A percentile compares a stretch with the other conserved stretches of the same genome.
These are phyloP conservation scores for Penicillium antarcticum DNA, from an alignment of 495 filamentous ascomycete species.

Conservation along the genomic window DNA sequence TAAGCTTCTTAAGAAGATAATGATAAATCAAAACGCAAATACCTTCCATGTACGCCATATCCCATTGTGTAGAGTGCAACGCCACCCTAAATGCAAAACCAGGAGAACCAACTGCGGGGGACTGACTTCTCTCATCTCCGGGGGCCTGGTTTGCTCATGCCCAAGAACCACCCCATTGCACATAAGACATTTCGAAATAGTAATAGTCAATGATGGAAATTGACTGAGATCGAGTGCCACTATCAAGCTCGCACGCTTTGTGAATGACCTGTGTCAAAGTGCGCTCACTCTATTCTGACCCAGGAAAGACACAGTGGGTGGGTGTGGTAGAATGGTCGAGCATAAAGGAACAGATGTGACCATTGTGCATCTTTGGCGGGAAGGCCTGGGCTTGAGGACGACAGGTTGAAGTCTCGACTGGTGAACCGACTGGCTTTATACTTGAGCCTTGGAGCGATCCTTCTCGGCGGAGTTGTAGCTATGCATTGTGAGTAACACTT, in stretches of 20 bases:
- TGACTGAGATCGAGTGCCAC: neutral
- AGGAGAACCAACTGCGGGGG: neutral
- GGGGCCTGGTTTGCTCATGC: neutral
- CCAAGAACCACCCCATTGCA: neutral
- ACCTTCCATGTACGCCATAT: conserved; percentile 13
- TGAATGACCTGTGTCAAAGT: neutral
- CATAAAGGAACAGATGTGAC: neutral
- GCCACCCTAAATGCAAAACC: conserved; percentile 14
- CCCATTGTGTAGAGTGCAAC: conserved; percentile 8
- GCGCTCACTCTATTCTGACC: neutral
- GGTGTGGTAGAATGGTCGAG: neutral
- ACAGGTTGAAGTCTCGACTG: conserved; percentile 1
- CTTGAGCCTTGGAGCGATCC: conserved; percentile 32
- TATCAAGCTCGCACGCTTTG: neutral
- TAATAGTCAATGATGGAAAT: neutral
- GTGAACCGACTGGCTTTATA: conserved; percentile 11
- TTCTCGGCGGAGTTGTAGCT: conserved; percentile 38
- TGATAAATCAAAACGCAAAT: conserved; percentile 3
- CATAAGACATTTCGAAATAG: neutral
- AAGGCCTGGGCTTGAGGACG: neutral
- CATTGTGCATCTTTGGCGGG: neutral
- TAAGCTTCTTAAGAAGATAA: neutral
- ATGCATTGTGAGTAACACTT: conserved; percentile 2
- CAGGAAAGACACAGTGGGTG: neutral
- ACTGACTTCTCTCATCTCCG: neutral